phyloP scores from a whole-genome alignment of 2,329 filamentous ascomycete genomes.

The Paracorniculantispora psalliotae region DNA sequence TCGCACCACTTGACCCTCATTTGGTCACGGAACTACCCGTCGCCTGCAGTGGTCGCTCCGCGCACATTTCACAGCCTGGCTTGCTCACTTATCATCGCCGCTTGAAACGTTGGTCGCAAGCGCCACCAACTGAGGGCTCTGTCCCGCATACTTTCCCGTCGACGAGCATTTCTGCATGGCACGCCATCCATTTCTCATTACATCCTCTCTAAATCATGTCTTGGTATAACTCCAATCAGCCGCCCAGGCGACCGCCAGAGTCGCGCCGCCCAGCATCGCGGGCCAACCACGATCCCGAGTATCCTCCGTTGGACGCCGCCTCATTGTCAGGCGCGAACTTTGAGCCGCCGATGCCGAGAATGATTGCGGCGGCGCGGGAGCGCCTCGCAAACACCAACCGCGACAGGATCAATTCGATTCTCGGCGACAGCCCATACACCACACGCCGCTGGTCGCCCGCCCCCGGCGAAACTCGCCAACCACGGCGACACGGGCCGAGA shows the following conservation, averaged over 20 bases:
- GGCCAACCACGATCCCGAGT: background rate
- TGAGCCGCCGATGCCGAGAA: background rate
- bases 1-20: background rate
- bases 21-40: background rate
- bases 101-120: background rate
- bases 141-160: background rate
- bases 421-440: slow-evolving; percentile 9
- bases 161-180: background rate
- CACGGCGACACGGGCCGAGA: background rate
- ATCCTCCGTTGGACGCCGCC: background rate
- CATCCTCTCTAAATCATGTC: slow-evolving; percentile 1
- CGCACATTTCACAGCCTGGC: background rate
- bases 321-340: background rate
- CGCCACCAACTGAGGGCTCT: background rate
- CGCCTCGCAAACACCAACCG: background rate
- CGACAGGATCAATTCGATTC: slow-evolving; percentile 3
- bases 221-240: slow-evolving; percentile 8
- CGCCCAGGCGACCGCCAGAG: background rate
- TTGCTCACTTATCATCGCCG: background rate
- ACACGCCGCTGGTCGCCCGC: slow-evolving; percentile 6
- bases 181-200: background rate
- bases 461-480: background rate
- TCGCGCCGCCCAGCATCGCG: background rate
- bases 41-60: background rate
- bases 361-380: slow-evolving; percentile 1